Conservation (phyloP, 441 rosid species). For the Adansonia grandidieri region DNA sequence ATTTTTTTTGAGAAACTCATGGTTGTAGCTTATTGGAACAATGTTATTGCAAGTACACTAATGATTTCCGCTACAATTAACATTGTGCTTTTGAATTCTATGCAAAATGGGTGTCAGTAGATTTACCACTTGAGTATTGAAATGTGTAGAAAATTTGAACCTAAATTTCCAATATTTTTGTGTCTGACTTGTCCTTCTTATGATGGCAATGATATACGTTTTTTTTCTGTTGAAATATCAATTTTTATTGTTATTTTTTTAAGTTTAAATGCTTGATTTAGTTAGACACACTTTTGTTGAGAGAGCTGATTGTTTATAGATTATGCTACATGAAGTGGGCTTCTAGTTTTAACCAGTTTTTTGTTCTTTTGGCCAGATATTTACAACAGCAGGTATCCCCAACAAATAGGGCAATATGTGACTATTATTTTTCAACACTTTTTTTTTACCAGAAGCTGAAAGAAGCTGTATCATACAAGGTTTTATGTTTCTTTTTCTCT, state of each 20-base stretch:
- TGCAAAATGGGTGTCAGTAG: slow-evolving; percentile 2
- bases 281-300: neutral
- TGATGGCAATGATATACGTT: neutral
- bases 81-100: slow-evolving; percentile 7
- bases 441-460: slow-evolving; percentile 87
- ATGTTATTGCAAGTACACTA: neutral
- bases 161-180: neutral
- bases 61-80: neutral
- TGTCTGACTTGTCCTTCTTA: slow-evolving; percentile 3
- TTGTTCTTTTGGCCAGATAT: slow-evolving; percentile 52
- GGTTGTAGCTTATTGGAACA: slow-evolving; percentile 2
- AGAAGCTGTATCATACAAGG: slow-evolving; percentile 76
- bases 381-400: slow-evolving; percentile 61
- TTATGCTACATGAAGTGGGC: neutral
- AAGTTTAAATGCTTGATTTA: slow-evolving; percentile 17
- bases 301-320: neutral
- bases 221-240: neutral
- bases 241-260: neutral
- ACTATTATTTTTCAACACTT: slow-evolving; percentile 86
- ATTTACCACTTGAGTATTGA: neutral
- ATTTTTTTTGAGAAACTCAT: neutral
- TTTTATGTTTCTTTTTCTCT: slow-evolving; percentile 35
- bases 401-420: slow-evolving; percentile 49
- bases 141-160: slow-evolving; percentile 1
- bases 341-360: slow-evolving; percentile 21